These are phyloP conservation scores for Leptographium flavum DNA, from an alignment of 2,329 filamentous ascomycete genomes.

Conservation along the genomic window DNA sequence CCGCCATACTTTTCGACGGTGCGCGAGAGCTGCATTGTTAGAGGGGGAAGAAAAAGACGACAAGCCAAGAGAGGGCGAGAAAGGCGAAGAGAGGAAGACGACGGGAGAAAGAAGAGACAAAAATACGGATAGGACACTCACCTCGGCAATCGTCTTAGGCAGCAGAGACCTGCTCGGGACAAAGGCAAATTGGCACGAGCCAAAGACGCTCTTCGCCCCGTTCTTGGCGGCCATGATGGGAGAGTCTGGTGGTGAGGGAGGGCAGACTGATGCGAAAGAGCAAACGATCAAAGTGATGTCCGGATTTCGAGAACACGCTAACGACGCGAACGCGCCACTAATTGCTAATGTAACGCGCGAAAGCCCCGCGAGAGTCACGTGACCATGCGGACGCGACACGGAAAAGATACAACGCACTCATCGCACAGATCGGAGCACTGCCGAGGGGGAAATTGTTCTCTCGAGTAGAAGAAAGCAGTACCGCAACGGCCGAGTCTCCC, in stretches of 20 bases:
- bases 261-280: too few species aligned
- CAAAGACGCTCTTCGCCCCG: constrained; percentile 24
- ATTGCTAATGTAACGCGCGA: constrained; percentile 11
- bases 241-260: not conserved
- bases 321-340: constrained; percentile 1
- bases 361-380: constrained; percentile 12
- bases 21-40: constrained; percentile 22
- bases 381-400: too few species aligned
- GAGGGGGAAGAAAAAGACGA: too few species aligned
- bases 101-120: not conserved
- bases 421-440: too few species aligned
- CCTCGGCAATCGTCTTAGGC: constrained; percentile 26
- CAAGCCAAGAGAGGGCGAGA: too few species aligned
- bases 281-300: not conserved
- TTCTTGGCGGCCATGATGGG: constrained; percentile 11
- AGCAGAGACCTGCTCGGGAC: constrained; percentile 27
- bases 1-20: constrained; percentile 36
- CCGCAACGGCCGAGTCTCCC: too few species aligned
- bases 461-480: too few species aligned
- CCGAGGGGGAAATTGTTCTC: too few species aligned
- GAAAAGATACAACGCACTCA: too few species aligned
- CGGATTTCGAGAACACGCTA: not conserved
- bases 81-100: not conserved
- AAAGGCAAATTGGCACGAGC: constrained; percentile 30
- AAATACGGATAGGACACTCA: constrained; percentile 10